A percentile compares a stretch with the other conserved stretches of the same genome.
phyloP scores from a whole-genome alignment of 345 rosid genomes.

The Arabis hirsuta region DNA sequence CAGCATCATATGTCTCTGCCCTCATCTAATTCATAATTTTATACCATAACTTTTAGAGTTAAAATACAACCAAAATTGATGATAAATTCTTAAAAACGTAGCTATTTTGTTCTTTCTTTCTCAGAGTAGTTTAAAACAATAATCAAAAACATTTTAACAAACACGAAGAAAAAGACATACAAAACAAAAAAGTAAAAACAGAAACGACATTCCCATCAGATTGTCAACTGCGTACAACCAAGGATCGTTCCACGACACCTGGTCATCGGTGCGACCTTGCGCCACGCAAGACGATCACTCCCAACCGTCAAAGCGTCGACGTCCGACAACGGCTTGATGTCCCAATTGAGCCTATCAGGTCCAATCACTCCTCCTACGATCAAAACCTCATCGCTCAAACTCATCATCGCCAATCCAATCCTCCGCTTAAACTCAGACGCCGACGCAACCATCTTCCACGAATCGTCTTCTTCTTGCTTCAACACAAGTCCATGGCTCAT shows the following conservation, averaged over 20 bases:
- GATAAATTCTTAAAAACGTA: neutral
- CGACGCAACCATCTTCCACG: conserved; percentile 60
- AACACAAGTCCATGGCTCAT: conserved; percentile 72
- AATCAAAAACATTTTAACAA: conserved; percentile 24
- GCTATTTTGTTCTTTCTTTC: neutral
- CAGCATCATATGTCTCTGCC: conserved; percentile 96
- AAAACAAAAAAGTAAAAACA: neutral
- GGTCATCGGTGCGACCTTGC: conserved; percentile 79
- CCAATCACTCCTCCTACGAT: conserved; percentile 93
- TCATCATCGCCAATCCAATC: conserved; percentile 81
- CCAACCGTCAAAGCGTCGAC: conserved; percentile 66
- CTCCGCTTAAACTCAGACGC: conserved; percentile 86
- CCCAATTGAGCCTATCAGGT: conserved; percentile 80
- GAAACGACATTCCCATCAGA: conserved; percentile 44
- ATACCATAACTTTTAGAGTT: too few species aligned
- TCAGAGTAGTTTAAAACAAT: conserved; percentile 12
- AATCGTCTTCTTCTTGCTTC: conserved; percentile 57
- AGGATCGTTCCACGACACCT: conserved; percentile 80
- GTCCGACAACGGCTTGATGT: conserved; percentile 71
- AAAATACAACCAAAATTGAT: too few species aligned
- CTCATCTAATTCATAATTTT: too few species aligned
- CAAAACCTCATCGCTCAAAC: conserved; percentile 71
- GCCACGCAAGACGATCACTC: conserved; percentile 79
- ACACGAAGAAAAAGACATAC: conserved; percentile 23
- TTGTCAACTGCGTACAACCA: conserved; percentile 81